Base-by-base conservation (phyloP, 768 basidiomycete species). In the Fibroporia radiculosa region DNA sequence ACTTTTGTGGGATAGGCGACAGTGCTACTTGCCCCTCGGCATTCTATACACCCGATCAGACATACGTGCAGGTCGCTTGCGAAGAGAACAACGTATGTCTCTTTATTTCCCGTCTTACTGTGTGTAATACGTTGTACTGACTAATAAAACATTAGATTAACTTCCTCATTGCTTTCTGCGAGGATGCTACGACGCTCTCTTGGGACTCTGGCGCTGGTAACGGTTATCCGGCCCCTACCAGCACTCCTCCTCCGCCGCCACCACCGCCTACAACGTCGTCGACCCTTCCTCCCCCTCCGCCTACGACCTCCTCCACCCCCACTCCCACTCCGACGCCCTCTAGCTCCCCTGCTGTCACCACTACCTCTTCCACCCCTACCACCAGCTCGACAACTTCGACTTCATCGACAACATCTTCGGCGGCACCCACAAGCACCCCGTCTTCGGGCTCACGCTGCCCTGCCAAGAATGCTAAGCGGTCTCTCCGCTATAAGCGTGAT, bases 131-230 rank as follows among this genome's bases (percentile, higher is more conserved):
- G 16, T 14, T 36, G n/a, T 36, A 14, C 33, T 24, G 19, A 7
- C 10, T 3, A 22, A 7, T 11, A 13, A 28, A 5, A 23, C 11
- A 26, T 19, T 31, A 76, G 74, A 72, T 68, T 40, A 57, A 75
- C 52, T 60, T 77, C 35, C 47, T 74, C 42, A 65, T 77, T 40
- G 65, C 70, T 2, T 77, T 76, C 59, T 77, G 75, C 31, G 63
- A 58, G 7, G 56, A 66, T 8, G 68, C 63, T 22, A 41, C 64
- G 1, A 44, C 54, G 3, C 40, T 49, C 14, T 32, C n/a, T n/a
- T n/a, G n/a, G n/a, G n/a, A n/a, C n/a, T n/a, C n/a, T n/a, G n/a
- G n/a, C n/a, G n/a, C n/a, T n/a, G n/a, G n/a, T n/a, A n/a, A n/a
- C n/a, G n/a, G n/a, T n/a, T n/a, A 42, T 8, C 45, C 16, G 24